Evolutionary conservation across 139 green algal genomes (phyloP), one percentile per base, ranked within the genome.

Genomic region (Chlorella sorokiniana): DNA sequence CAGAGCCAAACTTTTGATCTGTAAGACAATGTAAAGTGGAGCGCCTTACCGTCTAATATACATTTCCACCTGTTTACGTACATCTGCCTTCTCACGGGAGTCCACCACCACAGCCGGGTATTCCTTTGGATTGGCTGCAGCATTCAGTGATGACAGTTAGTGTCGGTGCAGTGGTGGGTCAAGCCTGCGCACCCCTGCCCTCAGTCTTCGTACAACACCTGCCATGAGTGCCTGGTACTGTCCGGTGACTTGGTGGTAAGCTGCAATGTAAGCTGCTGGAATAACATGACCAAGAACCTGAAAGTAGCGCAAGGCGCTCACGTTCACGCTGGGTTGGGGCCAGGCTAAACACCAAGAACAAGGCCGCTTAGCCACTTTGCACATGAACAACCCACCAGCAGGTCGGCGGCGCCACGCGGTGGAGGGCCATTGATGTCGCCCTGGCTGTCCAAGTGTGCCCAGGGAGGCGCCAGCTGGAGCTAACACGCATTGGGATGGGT

Each of bases 241-340:
- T 6, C 31, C 18, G 31, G 73, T 79, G 31, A 79, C 73, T 2
- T 25, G 35, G 37, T 41, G 37, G 40, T 52, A 79, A 10, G 27
- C 23, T 22, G 33, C 20, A 1, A n/a, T 37, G 54, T 79, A 79
- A n/a, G n/a, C n/a, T n/a, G n/a, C n/a, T 3, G 73, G 73, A 10
- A 79, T 79, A 22, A 79, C 54, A 3, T 37, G 51, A 27, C 31
- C 54, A 3, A 79, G 54, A 8, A 79, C 44, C 70, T 77, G 44
- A 14, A 48, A n/a, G 33, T 10, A 33, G 56, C 27, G 23, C 56
- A 35, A 4, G 25, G 56, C 4, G 56, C 56, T 35, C 5, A 35
- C 27, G 27, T 7, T 1, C 22, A 44, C 22, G 20, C 22, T 42
- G 33, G 33, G 33, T 7, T n/a, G 62, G 62, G 8, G 8, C 33